Conservation (phyloP, 2,329 filamentous ascomycete genomes). For the Podosphaera leucotricha region DNA sequence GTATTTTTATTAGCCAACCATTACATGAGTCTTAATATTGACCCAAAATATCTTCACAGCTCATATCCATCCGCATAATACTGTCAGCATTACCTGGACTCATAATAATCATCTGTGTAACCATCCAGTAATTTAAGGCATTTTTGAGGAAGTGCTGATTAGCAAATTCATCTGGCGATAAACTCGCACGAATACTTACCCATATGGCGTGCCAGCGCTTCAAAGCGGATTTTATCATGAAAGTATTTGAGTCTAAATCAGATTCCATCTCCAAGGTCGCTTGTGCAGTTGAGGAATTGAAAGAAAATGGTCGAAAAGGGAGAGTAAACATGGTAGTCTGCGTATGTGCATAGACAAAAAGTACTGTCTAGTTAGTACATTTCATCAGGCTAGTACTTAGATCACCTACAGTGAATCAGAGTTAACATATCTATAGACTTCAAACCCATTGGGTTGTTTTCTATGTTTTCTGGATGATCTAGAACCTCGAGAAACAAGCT, state of each 20-base stretch:
- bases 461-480: constrained; percentile 1
- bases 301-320: not conserved
- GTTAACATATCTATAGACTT: constrained; percentile 10
- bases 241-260: constrained; percentile 4
- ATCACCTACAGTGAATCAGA: constrained; percentile 7
- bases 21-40: not conserved
- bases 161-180: constrained; percentile 4
- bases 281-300: constrained; percentile 1
- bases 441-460: constrained; percentile 5
- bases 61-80: constrained; percentile 8
- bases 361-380: constrained; percentile 4
- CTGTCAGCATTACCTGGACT: constrained; percentile 6
- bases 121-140: constrained; percentile 10
- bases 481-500: constrained; percentile 14
- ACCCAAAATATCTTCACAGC: constrained; percentile 8
- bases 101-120: constrained; percentile 8
- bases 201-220: constrained; percentile 9
- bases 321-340: constrained; percentile 7
- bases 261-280: not conserved
- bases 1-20: not conserved
- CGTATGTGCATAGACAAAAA: constrained; percentile 8
- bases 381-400: not conserved
- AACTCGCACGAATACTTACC: constrained; percentile 5
- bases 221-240: constrained; percentile 6
- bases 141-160: constrained; percentile 8